A percentile compares a stretch with the other conserved stretches of the same genome.
These are phyloP conservation scores for Allomyces macrogynus DNA, from an alignment of 192 early-diverging fungal species.

Conservation along the genomic window DNA sequence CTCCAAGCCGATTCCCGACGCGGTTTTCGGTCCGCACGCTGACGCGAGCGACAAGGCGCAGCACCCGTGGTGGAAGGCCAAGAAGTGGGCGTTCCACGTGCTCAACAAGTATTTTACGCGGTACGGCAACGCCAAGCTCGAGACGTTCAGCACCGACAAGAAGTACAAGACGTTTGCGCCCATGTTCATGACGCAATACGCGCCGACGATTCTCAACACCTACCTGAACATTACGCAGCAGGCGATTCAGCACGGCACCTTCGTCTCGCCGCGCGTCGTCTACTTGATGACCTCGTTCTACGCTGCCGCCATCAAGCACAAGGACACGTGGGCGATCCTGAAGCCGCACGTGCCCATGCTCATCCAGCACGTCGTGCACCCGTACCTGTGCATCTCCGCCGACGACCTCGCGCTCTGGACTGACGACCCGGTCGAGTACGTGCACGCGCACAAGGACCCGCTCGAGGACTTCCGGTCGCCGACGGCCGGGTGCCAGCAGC, in stretches of 20 bases:
- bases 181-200: slow-evolving; percentile 72
- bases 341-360: slow-evolving; percentile 65
- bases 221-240: slow-evolving; percentile 68
- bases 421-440: slow-evolving; percentile 81
- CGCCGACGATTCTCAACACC: slow-evolving; percentile 63
- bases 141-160: slow-evolving; percentile 26
- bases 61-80: slow-evolving; percentile 77
- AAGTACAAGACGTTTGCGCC: slow-evolving; percentile 48
- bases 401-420: slow-evolving; percentile 79
- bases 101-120: slow-evolving; percentile 62
- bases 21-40: slow-evolving; percentile 29
- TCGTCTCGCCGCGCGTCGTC: slow-evolving; percentile 50
- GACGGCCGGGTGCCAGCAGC: slow-evolving; percentile 41
- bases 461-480: slow-evolving; percentile 73
- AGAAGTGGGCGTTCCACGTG: slow-evolving; percentile 83
- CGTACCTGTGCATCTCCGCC: slow-evolving; percentile 69
- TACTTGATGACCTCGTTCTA: slow-evolving; percentile 55
- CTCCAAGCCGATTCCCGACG: slow-evolving; percentile 35
- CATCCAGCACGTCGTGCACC: slow-evolving; percentile 78
- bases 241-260: slow-evolving; percentile 44
- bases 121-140: slow-evolving; percentile 6
- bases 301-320: slow-evolving; percentile 64
- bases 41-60: slow-evolving; percentile 51
- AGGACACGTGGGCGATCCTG: slow-evolving; percentile 73
- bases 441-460: slow-evolving; percentile 56